Conservation (phyloP, 2,329 filamentous ascomycete genomes). For the Talaromyces sp. region DNA sequence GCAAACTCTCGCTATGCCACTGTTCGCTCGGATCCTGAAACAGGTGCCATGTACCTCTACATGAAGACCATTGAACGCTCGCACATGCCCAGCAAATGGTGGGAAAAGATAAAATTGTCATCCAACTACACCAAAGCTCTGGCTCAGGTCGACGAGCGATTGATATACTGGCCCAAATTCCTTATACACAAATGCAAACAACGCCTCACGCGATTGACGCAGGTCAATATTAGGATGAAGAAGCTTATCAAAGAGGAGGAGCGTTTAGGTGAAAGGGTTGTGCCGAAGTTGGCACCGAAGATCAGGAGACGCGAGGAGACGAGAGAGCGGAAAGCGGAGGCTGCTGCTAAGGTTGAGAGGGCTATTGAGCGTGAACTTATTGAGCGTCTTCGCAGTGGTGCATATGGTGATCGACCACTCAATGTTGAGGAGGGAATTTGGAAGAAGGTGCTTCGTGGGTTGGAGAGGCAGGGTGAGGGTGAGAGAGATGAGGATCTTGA, state of each 20-base stretch:
- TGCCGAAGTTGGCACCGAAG: constrained; percentile 89
- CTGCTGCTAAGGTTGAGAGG: constrained; percentile 87
- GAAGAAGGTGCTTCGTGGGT: constrained; percentile 90
- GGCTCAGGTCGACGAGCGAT: constrained; percentile 76
- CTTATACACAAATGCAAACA: constrained; percentile 95
- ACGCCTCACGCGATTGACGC: constrained; percentile 83
- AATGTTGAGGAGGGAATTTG: constrained; percentile 95
- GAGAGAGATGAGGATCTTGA: constrained; percentile 82
- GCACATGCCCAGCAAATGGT: constrained; percentile 85
- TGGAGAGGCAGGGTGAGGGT: constrained; percentile 84
- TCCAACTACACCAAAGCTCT: constrained; percentile 89
- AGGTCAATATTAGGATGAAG: constrained; percentile 76
- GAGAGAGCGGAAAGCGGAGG: constrained; percentile 71
- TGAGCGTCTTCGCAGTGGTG: constrained; percentile 83
- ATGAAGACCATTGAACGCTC: constrained; percentile 92
- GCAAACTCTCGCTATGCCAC: constrained; percentile 93
- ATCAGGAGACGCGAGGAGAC: constrained; percentile 72
- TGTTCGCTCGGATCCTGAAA: constrained; percentile 75
- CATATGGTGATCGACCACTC: constrained; percentile 89
- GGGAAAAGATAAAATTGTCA: constrained; percentile 88
- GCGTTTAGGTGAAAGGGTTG: constrained; percentile 79
- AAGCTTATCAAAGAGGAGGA: constrained; percentile 85
- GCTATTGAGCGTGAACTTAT: constrained; percentile 95
- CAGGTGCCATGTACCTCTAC: constrained; percentile 85
- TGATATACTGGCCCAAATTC: constrained; percentile 95